These are phyloP conservation scores for Lactarius pseudohatsudake DNA, from an alignment of 768 basidiomycete species.

Conservation along the genomic window DNA sequence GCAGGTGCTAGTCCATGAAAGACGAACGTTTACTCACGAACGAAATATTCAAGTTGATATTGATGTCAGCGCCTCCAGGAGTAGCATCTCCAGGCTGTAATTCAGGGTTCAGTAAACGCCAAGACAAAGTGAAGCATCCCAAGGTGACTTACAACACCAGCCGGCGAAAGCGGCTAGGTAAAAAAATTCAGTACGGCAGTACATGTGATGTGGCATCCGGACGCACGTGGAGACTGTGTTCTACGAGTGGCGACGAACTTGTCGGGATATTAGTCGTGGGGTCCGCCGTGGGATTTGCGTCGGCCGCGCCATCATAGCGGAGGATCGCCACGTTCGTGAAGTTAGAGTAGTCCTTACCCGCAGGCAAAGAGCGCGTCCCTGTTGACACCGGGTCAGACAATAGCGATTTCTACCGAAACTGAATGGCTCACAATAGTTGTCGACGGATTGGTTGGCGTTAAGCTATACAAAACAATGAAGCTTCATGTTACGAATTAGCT, in stretches of 20 bases:
- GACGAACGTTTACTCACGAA: slow-evolving; percentile 27
- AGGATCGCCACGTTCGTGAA: slow-evolving; percentile 29
- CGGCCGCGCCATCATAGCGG: slow-evolving; percentile 28
- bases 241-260: slow-evolving; percentile 15
- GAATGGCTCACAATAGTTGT: slow-evolving; percentile 20
- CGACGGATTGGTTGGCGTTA: slow-evolving; percentile 11
- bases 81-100: slow-evolving; percentile 22
- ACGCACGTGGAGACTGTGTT: slow-evolving; percentile 23
- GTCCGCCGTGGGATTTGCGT: slow-evolving; percentile 24
- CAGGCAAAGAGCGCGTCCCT: slow-evolving; percentile 23
- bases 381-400: not conserved
- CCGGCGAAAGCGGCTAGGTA: slow-evolving; percentile 11
- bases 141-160: slow-evolving; percentile 15
- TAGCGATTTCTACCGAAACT: not conserved
- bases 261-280: slow-evolving; percentile 12
- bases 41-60: slow-evolving; percentile 27
- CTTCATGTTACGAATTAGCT: not conserved
- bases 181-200: not conserved
- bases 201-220: not conserved
- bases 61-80: slow-evolving; percentile 29
- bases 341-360: not conserved
- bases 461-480: slow-evolving; percentile 11
- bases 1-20: not conserved
- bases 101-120: not conserved
- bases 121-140: not conserved